A percentile compares a stretch with the other conserved stretches of the same genome.
phyloP scores from a whole-genome alignment of 495 filamentous ascomycete species.

The Eremomyces bilateralis region DNA sequence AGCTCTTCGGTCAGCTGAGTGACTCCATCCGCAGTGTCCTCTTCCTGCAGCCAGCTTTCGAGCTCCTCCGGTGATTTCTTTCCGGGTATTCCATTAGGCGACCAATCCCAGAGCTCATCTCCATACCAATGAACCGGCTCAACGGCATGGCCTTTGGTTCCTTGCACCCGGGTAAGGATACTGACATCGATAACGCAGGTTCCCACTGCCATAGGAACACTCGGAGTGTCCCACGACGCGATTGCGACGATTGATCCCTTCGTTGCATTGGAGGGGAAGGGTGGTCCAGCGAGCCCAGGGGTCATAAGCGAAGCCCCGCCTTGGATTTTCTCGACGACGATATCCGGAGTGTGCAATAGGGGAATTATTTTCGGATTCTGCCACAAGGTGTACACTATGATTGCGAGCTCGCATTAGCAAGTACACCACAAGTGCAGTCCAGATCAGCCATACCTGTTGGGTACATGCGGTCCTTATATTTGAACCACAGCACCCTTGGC shows the following conservation, averaged over 20 bases:
- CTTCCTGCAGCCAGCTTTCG: constrained; percentile 17
- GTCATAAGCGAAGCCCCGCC: constrained; percentile 57
- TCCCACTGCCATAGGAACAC: constrained; percentile 42
- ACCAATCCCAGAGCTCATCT: constrained; percentile 52
- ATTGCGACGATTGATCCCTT: constrained; percentile 44
- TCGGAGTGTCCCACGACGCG: constrained; percentile 36
- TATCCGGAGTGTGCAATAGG: constrained; percentile 36
- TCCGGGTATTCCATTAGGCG: constrained; percentile 30
- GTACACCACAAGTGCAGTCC: neutral
- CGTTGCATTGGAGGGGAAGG: constrained; percentile 38
- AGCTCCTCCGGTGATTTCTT: constrained; percentile 14
- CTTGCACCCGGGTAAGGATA: constrained; percentile 32
- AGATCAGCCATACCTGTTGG: constrained; percentile 24
- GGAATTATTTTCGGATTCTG: constrained; percentile 38
- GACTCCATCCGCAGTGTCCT: constrained; percentile 7
- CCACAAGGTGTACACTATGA: constrained; percentile 42
- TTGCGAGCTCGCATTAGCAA: neutral
- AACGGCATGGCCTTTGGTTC: constrained; percentile 46
- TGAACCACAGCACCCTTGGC: constrained; percentile 48
- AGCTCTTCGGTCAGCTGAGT: neutral
- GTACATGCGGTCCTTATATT: constrained; percentile 40
- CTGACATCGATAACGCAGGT: constrained; percentile 46
- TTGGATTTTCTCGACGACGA: constrained; percentile 41
- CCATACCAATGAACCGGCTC: constrained; percentile 49
- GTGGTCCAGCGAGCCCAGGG: constrained; percentile 47